phyloP scores from a whole-genome alignment of 1,284 basidiomycete genomes.

The Veloporphyrellus conicus region DNA sequence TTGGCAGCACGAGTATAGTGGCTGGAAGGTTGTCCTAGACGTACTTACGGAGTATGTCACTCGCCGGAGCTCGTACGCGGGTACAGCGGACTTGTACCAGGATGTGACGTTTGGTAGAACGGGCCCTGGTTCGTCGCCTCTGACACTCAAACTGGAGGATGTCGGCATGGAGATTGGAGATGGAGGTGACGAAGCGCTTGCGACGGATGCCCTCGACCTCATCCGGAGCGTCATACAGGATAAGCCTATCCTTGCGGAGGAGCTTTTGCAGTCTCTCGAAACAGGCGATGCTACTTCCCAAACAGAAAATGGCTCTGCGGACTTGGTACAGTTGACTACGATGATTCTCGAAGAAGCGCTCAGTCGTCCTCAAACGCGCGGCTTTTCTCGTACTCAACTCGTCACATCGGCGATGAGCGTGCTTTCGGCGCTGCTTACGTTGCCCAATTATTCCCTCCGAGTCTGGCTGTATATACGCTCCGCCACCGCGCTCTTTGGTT shows the following conservation, averaged over 20 bases:
- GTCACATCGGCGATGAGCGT: constrained; percentile 79
- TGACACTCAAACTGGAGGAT: constrained; percentile 57
- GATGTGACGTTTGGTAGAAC: constrained; percentile 50
- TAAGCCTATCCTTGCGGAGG: constrained; percentile 58
- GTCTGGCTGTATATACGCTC: constrained; percentile 86
- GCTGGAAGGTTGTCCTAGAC: constrained; percentile 79
- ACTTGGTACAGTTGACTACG: constrained; percentile 75
- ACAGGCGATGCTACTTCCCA: constrained; percentile 19
- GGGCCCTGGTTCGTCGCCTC: constrained; percentile 36
- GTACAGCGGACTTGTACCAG: constrained; percentile 42
- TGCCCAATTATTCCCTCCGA: constrained; percentile 70
- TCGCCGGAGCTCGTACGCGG: constrained; percentile 43
- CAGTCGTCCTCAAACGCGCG: constrained; percentile 47
- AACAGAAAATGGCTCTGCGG: constrained; percentile 31
- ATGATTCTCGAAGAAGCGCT: constrained; percentile 82
- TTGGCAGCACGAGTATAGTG: constrained; percentile 80
- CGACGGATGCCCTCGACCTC: constrained; percentile 74
- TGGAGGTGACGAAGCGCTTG: constrained; percentile 54
- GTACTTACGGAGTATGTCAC: constrained; percentile 71
- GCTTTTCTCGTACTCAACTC: constrained; percentile 54
- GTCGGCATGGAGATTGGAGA: constrained; percentile 63
- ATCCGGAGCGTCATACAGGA: constrained; percentile 72
- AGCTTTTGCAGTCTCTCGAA: constrained; percentile 67
- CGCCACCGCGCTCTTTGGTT: constrained; percentile 70
- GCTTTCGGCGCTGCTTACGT: constrained; percentile 69